Conservation (phyloP, 495 filamentous ascomycete species). For the Hypoxylon intermedium region DNA sequence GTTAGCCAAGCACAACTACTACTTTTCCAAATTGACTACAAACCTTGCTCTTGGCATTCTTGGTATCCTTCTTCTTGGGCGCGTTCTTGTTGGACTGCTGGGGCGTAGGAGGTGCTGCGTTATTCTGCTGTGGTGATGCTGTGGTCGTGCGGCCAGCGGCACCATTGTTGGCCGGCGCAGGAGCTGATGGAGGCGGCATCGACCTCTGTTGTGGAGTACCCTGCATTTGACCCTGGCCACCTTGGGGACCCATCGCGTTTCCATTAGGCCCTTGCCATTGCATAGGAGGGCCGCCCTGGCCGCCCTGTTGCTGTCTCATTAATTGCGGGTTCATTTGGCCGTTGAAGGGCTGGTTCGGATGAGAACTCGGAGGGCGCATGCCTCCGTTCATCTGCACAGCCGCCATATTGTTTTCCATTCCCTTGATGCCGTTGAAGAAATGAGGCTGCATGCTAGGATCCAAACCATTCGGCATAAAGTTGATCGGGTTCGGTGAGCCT, state of each 20-base stretch:
- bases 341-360: conserved; percentile 69
- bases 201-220: conserved; percentile 78
- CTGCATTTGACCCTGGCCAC: conserved; percentile 66
- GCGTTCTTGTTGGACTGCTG: conserved; percentile 76
- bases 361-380: conserved; percentile 88
- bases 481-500: conserved; percentile 83
- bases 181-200: conserved; percentile 92
- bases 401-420: conserved; percentile 65
- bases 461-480: conserved; percentile 72
- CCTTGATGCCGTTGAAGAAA: conserved; percentile 59
- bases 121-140: conserved; percentile 77
- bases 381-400: conserved; percentile 66
- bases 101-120: conserved; percentile 86
- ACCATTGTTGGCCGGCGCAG: conserved; percentile 62
- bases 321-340: conserved; percentile 69
- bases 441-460: conserved; percentile 68
- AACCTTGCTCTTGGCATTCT: conserved; percentile 79
- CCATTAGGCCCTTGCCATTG: conserved; percentile 69
- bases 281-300: conserved; percentile 48
- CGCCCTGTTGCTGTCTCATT: conserved; percentile 48
- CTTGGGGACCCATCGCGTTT: conserved; percentile 66
- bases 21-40: conserved; percentile 40
- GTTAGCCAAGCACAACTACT: conserved; percentile 35
- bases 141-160: conserved; percentile 67
- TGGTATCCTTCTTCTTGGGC: conserved; percentile 84